Conservation (phyloP, 805 yeast genomes). For the Maudiozyma barnettii region DNA sequence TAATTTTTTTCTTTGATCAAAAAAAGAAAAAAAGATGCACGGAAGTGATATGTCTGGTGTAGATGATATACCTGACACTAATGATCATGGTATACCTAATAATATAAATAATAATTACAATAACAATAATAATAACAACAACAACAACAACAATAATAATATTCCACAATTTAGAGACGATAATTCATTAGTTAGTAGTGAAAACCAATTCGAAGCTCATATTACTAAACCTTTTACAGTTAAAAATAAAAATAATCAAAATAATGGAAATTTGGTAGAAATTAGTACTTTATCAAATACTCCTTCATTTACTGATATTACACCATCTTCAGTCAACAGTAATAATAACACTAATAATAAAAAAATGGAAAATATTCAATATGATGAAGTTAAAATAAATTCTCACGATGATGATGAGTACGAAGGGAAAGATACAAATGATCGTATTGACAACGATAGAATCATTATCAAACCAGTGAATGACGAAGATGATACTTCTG, state of each 20-base stretch:
- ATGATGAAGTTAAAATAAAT: not conserved
- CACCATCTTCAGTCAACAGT: not conserved
- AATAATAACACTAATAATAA: not conserved
- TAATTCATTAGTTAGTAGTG: not conserved
- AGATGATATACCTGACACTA: not conserved
- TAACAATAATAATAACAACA: not conserved
- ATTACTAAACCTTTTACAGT: not conserved
- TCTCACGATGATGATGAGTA: not conserved
- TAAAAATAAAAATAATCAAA: not conserved
- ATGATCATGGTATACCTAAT: not conserved
- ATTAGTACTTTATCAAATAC: constrained; percentile 1
- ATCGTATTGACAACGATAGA: constrained; percentile 10
- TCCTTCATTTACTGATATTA: constrained; percentile 1
- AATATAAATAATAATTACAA: not conserved
- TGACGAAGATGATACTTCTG: constrained; percentile 42
- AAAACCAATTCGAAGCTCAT: not conserved
- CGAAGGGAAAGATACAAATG: not conserved
- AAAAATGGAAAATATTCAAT: not conserved
- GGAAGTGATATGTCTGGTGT: not conserved
- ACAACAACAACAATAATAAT: not conserved
- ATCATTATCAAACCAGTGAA: constrained; percentile 31
- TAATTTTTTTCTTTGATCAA: not conserved
- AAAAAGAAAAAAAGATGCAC: not conserved
- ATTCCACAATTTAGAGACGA: constrained; percentile 1
- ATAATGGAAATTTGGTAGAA: not conserved